Evolutionary conservation across 208 protist genomes (phyloP).

Genomic region (Wallacemonas sp.): DNA sequence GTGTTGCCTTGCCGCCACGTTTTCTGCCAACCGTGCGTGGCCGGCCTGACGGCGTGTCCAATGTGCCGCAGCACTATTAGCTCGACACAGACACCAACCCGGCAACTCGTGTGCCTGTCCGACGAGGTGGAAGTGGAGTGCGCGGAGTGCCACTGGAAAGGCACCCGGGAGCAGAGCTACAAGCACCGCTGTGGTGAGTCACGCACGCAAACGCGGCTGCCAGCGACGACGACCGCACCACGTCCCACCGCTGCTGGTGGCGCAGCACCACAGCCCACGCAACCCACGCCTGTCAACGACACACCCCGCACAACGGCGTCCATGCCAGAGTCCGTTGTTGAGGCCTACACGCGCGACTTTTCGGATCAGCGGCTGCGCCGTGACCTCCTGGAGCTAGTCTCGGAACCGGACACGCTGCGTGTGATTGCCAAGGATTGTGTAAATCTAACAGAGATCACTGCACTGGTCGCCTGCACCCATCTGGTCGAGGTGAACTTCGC

Average conservation of each 20-base stretch:
- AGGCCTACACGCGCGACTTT: background rate
- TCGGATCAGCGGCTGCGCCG: no score
- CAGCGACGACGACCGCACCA: no score
- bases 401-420: background rate
- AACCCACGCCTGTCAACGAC: no score
- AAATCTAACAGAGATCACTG: background rate
- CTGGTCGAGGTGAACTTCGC: background rate
- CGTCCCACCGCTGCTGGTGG: background rate
- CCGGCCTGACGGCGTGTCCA: constrained; percentile 42
- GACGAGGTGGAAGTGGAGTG: constrained; percentile 54
- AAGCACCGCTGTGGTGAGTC: constrained; percentile 23
- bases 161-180: constrained; percentile 45
- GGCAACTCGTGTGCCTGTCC: constrained; percentile 68
- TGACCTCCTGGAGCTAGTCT: no score
- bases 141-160: constrained; percentile 56
- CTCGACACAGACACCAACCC: constrained; percentile 40
- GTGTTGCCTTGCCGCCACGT: constrained; percentile 14
- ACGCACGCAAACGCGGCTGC: background rate
- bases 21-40: constrained; percentile 62
- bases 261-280: background rate
- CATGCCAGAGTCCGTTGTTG: no score
- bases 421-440: background rate
- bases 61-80: constrained; percentile 54
- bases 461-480: background rate
- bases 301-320: background rate